Evolutionary conservation across 2,329 filamentous ascomycete species (phyloP).

Genomic region (Venturia aucupariae): DNA sequence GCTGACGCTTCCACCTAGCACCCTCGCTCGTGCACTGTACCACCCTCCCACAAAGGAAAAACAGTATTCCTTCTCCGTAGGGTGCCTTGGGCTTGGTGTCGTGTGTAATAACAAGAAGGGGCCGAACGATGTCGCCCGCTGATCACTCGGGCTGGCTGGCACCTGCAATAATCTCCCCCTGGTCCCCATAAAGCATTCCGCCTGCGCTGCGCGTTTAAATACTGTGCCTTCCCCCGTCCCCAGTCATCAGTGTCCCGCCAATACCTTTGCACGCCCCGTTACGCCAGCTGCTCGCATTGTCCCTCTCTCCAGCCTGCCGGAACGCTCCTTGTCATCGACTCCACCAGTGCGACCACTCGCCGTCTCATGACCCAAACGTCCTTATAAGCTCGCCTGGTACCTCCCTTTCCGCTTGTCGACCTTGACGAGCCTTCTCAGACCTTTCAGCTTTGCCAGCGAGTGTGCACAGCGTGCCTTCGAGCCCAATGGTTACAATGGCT

Average conservation of each 20-base stretch:
- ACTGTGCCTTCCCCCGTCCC: background rate
- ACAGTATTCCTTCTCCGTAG: slow-evolving; percentile 5
- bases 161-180: background rate
- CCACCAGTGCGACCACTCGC: slow-evolving; percentile 13
- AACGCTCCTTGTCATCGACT: slow-evolving; percentile 3
- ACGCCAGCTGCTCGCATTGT: slow-evolving; percentile 8
- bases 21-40: slow-evolving; percentile 10
- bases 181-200: background rate
- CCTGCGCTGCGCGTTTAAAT: slow-evolving; percentile 9
- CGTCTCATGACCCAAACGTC: slow-evolving; percentile 13
- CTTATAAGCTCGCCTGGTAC: slow-evolving; percentile 12
- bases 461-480: background rate
- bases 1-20: slow-evolving; percentile 8
- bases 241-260: slow-evolving; percentile 6
- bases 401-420: background rate
- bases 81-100: background rate
- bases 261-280: slow-evolving; percentile 6
- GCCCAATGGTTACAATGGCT: slow-evolving; percentile 35
- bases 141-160: too few species aligned
- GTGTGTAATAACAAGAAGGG: background rate
- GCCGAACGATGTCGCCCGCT: background rate
- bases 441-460: slow-evolving; percentile 1
- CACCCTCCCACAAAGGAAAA: slow-evolving; percentile 9
- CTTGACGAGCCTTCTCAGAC: background rate
- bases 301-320: slow-evolving; percentile 2